Percentiles rank a stretch among this genome's conserved stretches.
phyloP scores from a whole-genome alignment of 768 basidiomycete genomes.

The Serpula lacrymans region DNA sequence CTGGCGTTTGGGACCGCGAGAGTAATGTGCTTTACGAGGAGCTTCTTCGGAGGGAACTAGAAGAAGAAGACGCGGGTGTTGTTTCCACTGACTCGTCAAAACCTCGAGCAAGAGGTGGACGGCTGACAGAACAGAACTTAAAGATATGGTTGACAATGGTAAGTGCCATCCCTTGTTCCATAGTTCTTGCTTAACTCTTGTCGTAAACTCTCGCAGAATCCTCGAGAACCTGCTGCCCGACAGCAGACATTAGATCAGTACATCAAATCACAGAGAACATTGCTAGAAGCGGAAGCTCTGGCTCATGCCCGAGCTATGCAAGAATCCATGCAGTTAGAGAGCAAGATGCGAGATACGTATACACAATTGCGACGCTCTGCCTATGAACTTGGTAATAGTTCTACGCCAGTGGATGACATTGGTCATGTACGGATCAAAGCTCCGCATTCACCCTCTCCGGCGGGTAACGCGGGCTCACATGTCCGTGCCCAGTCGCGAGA shows the following conservation, averaged over 20 bases:
- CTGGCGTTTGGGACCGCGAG: conserved; percentile 88
- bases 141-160: conserved; percentile 79
- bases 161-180: conserved; percentile 27
- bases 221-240: conserved; percentile 81
- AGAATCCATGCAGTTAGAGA: conserved; percentile 74
- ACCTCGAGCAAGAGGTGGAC: conserved; percentile 63
- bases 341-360: conserved; percentile 75
- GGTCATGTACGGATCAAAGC: conserved; percentile 72
- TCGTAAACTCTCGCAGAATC: conserved; percentile 56
- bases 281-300: conserved; percentile 79
- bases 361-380: conserved; percentile 76
- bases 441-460: conserved; percentile 38
- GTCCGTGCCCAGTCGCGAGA: conserved; percentile 61
- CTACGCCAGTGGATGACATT: conserved; percentile 50
- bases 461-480: conserved; percentile 32
- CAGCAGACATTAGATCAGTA: conserved; percentile 81
- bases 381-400: conserved; percentile 57
- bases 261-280: conserved; percentile 73
- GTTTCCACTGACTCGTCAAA: conserved; percentile 47
- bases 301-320: conserved; percentile 77
- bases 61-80: conserved; percentile 57
- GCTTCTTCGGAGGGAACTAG: conserved; percentile 64
- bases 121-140: conserved; percentile 73
- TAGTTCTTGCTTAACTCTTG: conserved; percentile 8
- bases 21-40: conserved; percentile 85